Percentiles rank a stretch among this genome's conserved stretches.
These are phyloP conservation scores for Cytidiella melzeri DNA, from an alignment of 768 basidiomycete genomes.

Conservation along the genomic window DNA sequence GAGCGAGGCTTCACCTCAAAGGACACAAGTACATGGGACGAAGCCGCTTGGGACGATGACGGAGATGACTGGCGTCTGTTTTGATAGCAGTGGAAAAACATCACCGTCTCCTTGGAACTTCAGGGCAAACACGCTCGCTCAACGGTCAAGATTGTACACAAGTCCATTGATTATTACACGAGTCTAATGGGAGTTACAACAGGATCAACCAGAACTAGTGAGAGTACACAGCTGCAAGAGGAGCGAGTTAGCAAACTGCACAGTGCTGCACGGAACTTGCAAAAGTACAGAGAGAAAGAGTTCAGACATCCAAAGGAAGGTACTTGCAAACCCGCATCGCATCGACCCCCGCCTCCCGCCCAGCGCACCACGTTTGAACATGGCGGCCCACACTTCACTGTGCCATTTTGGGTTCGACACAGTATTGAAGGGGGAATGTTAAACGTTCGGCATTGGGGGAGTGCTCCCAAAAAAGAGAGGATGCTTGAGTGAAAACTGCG, in stretches of 20 bases:
- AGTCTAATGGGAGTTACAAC: too few relatives aligned
- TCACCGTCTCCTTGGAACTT: too few relatives aligned
- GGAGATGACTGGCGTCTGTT: too few relatives aligned
- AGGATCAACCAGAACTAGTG: too few relatives aligned
- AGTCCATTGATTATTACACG: too few relatives aligned
- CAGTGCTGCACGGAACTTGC: not conserved
- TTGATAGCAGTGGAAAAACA: too few relatives aligned
- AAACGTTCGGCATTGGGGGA: slow-evolving; percentile 66
- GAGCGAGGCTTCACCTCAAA: not conserved
- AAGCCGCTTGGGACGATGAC: too few relatives aligned
- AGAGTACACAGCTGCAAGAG: too few relatives aligned
- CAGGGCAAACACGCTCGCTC: too few relatives aligned
- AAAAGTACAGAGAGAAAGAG: slow-evolving; percentile 18
- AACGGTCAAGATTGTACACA: too few relatives aligned
- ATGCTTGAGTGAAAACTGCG: slow-evolving; percentile 83
- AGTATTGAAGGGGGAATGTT: slow-evolving; percentile 59
- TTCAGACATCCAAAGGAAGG: slow-evolving; percentile 93
- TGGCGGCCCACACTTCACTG: slow-evolving; percentile 60
- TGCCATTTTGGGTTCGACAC: slow-evolving; percentile 64
- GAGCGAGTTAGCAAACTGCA: too few relatives aligned
- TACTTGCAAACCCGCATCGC: slow-evolving; percentile 58
- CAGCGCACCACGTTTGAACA: slow-evolving; percentile 59
- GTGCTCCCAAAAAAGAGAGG: slow-evolving; percentile 55
- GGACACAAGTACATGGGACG: too few relatives aligned
- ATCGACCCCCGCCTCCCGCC: slow-evolving; percentile 66